These are phyloP conservation scores for Cubamyces lactineus DNA, from an alignment of 768 basidiomycete genomes.

Conservation along the genomic window DNA sequence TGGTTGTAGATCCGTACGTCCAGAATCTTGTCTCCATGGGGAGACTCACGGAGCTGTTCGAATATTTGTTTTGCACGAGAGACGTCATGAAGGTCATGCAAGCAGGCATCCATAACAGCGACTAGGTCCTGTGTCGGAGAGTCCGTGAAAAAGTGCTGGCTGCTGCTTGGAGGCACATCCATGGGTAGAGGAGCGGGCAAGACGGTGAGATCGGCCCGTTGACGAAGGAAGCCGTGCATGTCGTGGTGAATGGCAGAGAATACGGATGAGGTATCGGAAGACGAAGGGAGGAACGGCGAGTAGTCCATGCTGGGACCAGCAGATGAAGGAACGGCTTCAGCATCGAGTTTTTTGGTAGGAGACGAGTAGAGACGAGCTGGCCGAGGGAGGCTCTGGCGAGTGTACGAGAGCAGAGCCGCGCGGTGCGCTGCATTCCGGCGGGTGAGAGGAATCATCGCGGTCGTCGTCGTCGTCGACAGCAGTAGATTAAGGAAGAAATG, in stretches of 20 bases:
- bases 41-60: constrained; percentile 52
- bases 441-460: constrained; percentile 37
- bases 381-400: constrained; percentile 68
- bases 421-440: constrained; percentile 30
- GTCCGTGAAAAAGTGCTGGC: constrained; percentile 63
- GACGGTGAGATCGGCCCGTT: constrained; percentile 54
- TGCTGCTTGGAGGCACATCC: constrained; percentile 42
- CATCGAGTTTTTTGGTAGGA: constrained; percentile 56
- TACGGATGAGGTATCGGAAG: constrained; percentile 28
- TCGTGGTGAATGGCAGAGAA: constrained; percentile 33
- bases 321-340: constrained; percentile 53
- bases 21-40: constrained; percentile 50
- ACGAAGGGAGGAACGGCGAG: constrained; percentile 41
- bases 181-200: constrained; percentile 69
- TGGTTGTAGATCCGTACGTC: constrained; percentile 59
- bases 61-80: constrained; percentile 77
- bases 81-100: constrained; percentile 76
- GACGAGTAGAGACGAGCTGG: constrained; percentile 74
- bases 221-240: constrained; percentile 55
- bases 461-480: constrained; percentile 12
- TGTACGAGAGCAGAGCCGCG: constrained; percentile 56
- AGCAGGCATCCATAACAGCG: constrained; percentile 82
- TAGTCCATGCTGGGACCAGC: constrained; percentile 43
- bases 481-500: background rate
- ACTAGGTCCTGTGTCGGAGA: constrained; percentile 68